Evolutionary conservation across 768 basidiomycete genomes (phyloP).

Genomic region (Amanita rubescens): DNA sequence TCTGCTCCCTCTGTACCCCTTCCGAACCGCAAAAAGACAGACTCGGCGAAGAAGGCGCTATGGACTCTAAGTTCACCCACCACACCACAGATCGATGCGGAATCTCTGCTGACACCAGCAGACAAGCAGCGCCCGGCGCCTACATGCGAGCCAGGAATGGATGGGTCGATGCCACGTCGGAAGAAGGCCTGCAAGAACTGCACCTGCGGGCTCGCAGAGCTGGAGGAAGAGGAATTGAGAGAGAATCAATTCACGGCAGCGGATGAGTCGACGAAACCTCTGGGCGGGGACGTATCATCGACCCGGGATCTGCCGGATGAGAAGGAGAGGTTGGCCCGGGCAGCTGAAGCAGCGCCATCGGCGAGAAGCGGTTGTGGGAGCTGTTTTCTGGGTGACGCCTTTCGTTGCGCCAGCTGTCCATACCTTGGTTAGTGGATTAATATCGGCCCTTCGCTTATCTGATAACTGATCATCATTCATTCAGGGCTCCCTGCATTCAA

Average conservation of each 20-base stretch:
- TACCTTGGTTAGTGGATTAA: conserved; percentile 75
- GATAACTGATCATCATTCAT: conserved; percentile 23
- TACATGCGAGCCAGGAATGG: conserved; percentile 60
- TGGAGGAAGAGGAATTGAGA: conserved; percentile 75
- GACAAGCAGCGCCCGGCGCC: conserved; percentile 77
- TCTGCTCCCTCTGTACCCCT: conserved; percentile 41
- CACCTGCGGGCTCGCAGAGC: conserved; percentile 91
- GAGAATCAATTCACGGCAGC: conserved; percentile 57
- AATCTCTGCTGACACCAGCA: conserved; percentile 73
- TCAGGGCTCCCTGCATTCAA: conserved; percentile 97
- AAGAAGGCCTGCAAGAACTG: conserved; percentile 96
- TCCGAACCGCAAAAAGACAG: conserved; percentile 44
- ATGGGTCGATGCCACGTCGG: conserved; percentile 42
- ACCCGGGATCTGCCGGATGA: conserved; percentile 27
- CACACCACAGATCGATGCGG: conserved; percentile 73
- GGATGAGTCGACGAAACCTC: conserved; percentile 36
- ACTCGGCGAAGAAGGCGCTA: conserved; percentile 71
- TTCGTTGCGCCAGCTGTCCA: conserved; percentile 93
- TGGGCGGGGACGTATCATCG: neutral
- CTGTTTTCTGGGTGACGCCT: conserved; percentile 97
- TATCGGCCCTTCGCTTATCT: conserved; percentile 1
- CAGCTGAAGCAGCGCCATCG: conserved; percentile 69
- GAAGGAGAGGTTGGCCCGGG: conserved; percentile 55
- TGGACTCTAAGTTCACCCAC: conserved; percentile 75
- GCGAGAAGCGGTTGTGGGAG: conserved; percentile 96